Percentiles rank a stretch among this genome's conserved stretches.
Evolutionary conservation across 148 eudicot species (phyloP).

Genomic region (Camellia sinensis): DNA sequence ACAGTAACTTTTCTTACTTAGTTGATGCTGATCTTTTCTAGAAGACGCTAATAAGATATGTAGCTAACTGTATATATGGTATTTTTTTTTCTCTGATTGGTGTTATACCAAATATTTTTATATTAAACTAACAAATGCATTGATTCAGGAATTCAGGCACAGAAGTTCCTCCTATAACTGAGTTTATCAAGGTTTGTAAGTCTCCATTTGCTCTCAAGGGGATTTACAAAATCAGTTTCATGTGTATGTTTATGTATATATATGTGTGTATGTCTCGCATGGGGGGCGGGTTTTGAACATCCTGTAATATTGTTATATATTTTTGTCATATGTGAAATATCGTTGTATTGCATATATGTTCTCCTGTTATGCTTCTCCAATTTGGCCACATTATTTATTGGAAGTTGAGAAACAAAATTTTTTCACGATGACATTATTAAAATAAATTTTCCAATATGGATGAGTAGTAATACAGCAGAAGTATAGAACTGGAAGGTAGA

Average conservation of each 20-base stretch:
- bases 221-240: neutral
- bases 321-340: neutral
- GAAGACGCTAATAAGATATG: no score
- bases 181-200: slow-evolving; percentile 60
- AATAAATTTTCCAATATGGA: neutral
- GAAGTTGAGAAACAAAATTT: neutral
- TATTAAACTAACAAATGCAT: no score
- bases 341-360: neutral
- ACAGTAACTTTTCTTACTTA: no score
- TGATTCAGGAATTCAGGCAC: slow-evolving; percentile 63
- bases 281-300: neutral
- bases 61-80: no score
- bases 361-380: neutral
- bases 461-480: neutral
- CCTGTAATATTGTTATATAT: neutral
- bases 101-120: no score
- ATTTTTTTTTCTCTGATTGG: no score
- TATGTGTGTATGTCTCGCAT: no score
- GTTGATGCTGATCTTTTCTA: no score
- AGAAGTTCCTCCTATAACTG: slow-evolving; percentile 42
- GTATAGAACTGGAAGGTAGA: neutral
- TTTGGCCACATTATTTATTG: neutral
- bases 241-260: neutral
- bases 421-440: neutral
- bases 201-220: neutral